Conservation (phyloP, 73 alveolate species). For the Uronychia setigera region DNA sequence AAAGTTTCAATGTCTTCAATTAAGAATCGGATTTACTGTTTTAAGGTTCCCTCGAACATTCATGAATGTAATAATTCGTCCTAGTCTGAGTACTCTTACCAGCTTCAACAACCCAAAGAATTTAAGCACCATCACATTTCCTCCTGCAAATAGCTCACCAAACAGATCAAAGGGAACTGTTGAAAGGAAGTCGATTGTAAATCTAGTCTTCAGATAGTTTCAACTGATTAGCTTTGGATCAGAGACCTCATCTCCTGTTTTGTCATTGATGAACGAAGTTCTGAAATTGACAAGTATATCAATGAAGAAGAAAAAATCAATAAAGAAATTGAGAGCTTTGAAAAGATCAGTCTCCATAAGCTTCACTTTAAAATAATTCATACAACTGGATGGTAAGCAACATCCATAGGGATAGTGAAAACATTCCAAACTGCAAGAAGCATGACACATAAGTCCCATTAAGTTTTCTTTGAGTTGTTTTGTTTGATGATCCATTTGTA, state of each 20-base stretch:
- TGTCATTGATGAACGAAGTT: slow-evolving; percentile 12
- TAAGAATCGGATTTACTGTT: too few species aligned
- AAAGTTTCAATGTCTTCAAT: slow-evolving; percentile 21
- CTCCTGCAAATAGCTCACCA: neutral
- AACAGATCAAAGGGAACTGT: slow-evolving; percentile 49
- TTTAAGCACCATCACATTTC: slow-evolving; percentile 10
- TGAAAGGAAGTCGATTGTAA: slow-evolving; percentile 60
- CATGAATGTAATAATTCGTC: slow-evolving; percentile 38
- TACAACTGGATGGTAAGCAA: slow-evolving; percentile 51
- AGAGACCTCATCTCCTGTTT: slow-evolving; percentile 4
- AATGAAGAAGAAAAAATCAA: slow-evolving; percentile 20
- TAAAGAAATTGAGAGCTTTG: slow-evolving; percentile 1
- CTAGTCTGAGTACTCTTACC: slow-evolving; percentile 39
- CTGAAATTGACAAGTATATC: slow-evolving; percentile 55
- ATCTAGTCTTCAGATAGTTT: slow-evolving; percentile 39
- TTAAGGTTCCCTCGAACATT: slow-evolving; percentile 44
- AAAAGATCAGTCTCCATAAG: slow-evolving; percentile 6
- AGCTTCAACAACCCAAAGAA: slow-evolving; percentile 40
- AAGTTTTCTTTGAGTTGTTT: slow-evolving; percentile 51
- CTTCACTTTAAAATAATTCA: too few species aligned
- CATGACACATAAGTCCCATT: slow-evolving; percentile 76
- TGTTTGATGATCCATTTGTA: too few species aligned
- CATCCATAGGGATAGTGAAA: slow-evolving; percentile 48
- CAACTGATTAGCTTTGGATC: slow-evolving; percentile 5
- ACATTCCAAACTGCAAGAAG: slow-evolving; percentile 49